phyloP scores from a whole-genome alignment of 2,329 filamentous ascomycete genomes.

The Stagonosporopsis tanaceti region DNA sequence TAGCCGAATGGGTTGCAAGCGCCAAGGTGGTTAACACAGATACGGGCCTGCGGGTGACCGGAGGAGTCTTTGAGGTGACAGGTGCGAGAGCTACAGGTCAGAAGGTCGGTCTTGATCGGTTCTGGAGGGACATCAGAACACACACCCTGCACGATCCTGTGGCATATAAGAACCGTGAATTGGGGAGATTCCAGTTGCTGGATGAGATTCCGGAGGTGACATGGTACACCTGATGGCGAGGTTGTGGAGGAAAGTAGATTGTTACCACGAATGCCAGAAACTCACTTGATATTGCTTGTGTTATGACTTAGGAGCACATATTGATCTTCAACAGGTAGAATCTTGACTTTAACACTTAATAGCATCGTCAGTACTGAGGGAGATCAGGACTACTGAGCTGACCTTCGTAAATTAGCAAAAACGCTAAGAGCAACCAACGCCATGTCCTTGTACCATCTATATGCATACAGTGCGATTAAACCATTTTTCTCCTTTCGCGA shows the following conservation, averaged over 20 bases:
- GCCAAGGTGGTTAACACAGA: constrained; percentile 71
- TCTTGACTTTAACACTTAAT: no score
- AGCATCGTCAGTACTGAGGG: no score
- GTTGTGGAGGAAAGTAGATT: background rate
- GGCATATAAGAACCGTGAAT: constrained; percentile 70
- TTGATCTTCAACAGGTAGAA: no score
- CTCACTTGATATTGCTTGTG: background rate
- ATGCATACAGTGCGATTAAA: no score
- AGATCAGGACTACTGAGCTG: no score
- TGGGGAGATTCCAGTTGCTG: constrained; percentile 65
- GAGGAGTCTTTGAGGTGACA: constrained; percentile 70
- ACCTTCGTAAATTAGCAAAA: no score
- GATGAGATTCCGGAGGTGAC: constrained; percentile 65
- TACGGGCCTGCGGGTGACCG: constrained; percentile 64
- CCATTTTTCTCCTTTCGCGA: no score
- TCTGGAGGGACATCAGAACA: constrained; percentile 72
- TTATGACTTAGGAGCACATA: no score
- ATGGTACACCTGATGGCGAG: constrained; percentile 64
- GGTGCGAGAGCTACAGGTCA: constrained; percentile 65
- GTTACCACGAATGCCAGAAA: background rate
- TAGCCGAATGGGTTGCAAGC: constrained; percentile 69
- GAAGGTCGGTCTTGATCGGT: constrained; percentile 69
- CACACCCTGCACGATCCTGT: constrained; percentile 73
- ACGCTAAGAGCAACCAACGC: no score
- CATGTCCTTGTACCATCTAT: no score